Conservation (phyloP, 768 basidiomycete genomes). For the Tylopilus intermedius region DNA sequence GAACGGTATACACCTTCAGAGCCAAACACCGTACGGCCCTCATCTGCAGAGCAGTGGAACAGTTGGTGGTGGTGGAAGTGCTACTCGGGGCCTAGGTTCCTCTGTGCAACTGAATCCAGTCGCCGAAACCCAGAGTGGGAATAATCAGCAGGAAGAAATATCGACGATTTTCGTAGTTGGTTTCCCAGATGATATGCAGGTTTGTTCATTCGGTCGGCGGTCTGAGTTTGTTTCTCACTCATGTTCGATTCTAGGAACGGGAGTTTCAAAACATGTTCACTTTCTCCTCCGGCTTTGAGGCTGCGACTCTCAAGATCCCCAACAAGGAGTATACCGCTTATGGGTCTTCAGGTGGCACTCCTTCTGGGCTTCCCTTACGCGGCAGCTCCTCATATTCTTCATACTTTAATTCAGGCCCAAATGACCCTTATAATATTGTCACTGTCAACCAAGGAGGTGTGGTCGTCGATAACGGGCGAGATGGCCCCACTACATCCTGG, state of each 20-base stretch:
- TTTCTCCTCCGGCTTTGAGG: slow-evolving; percentile 92
- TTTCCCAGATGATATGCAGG: slow-evolving; percentile 98
- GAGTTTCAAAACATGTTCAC: slow-evolving; percentile 99
- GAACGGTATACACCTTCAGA: slow-evolving; percentile 50
- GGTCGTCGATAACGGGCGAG: slow-evolving; percentile 72
- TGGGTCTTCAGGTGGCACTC: slow-evolving; percentile 39
- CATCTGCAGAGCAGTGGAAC: slow-evolving; percentile 48
- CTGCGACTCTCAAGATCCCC: slow-evolving; percentile 95
- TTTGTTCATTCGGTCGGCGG: slow-evolving; percentile 35
- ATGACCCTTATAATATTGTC: slow-evolving; percentile 81
- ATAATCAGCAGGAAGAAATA: slow-evolving; percentile 70
- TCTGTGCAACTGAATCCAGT: slow-evolving; percentile 26
- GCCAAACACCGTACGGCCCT: slow-evolving; percentile 74
- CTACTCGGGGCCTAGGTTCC: slow-evolving; percentile 26
- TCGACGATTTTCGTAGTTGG: slow-evolving; percentile 98
- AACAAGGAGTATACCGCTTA: slow-evolving; percentile 85
- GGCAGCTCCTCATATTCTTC: slow-evolving; percentile 33
- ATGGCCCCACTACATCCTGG: slow-evolving; percentile 71
- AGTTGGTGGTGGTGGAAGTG: slow-evolving; percentile 18
- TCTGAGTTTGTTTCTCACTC: slow-evolving; percentile 9
- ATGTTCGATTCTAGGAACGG: slow-evolving; percentile 63
- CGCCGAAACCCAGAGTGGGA: slow-evolving; percentile 21
- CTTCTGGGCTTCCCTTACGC: slow-evolving; percentile 33
- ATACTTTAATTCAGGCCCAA: slow-evolving; percentile 46
- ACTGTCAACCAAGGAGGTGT: slow-evolving; percentile 80